Conservation (phyloP, 331 rosid genomes). For the Malus hybrid region DNA sequence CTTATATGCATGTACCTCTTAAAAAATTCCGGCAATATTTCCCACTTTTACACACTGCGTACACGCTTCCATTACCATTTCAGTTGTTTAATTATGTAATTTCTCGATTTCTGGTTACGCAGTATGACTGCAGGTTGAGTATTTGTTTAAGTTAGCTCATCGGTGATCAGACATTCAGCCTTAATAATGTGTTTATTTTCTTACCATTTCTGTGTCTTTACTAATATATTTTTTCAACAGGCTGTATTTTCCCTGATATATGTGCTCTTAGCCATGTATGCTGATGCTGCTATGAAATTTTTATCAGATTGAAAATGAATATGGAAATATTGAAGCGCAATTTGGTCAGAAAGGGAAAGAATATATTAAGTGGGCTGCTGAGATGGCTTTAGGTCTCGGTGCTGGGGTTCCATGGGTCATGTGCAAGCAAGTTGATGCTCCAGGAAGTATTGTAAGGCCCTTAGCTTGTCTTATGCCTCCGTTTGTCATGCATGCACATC, state of each 20-base stretch:
- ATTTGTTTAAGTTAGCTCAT: constrained; percentile 1
- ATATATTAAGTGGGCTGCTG: constrained; percentile 85
- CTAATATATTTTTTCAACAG: constrained; percentile 5
- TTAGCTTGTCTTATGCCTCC: background rate
- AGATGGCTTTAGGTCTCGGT: constrained; percentile 83
- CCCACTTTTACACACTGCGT: background rate
- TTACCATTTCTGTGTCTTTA: constrained; percentile 9
- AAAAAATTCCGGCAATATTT: background rate
- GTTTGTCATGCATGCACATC: background rate
- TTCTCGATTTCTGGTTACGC: constrained; percentile 3
- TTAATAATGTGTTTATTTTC: background rate
- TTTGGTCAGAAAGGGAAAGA: constrained; percentile 79
- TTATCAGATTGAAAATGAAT: constrained; percentile 94
- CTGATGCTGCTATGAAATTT: constrained; percentile 12
- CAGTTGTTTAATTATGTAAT: background rate
- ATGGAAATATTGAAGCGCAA: constrained; percentile 72
- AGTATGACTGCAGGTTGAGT: constrained; percentile 3
- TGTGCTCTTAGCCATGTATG: constrained; percentile 19
- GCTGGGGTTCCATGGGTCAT: constrained; percentile 99
- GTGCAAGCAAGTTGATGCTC: constrained; percentile 97
- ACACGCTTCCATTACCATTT: background rate
- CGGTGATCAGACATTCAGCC: background rate
- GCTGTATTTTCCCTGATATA: constrained; percentile 11
- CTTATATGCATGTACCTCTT: background rate
- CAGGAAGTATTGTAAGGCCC: constrained; percentile 53